Conservation (phyloP, 2,329 filamentous ascomycete genomes). For the Xylariales sp. region DNA sequence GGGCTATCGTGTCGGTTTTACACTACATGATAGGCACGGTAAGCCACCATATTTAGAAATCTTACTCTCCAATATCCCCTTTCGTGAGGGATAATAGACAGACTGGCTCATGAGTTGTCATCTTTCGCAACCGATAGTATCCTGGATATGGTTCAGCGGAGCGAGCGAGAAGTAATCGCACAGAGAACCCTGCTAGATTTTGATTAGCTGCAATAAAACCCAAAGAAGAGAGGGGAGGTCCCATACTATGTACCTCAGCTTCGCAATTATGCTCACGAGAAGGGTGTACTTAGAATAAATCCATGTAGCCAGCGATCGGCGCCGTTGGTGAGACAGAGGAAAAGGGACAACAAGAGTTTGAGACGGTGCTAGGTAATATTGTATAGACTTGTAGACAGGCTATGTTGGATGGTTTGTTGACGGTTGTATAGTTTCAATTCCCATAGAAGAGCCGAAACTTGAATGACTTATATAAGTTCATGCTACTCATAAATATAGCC, state of each 20-base stretch:
- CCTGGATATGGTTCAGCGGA: background rate
- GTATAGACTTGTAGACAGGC: background rate
- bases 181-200: conserved; percentile 11
- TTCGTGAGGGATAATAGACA: background rate
- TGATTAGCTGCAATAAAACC: conserved; percentile 16
- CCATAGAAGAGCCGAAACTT: background rate
- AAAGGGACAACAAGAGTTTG: background rate
- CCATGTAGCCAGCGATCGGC: background rate
- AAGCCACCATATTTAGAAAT: conserved; percentile 2
- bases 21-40: background rate
- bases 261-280: too few species aligned
- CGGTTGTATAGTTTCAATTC: background rate
- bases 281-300: background rate
- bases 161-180: background rate
- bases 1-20: background rate
- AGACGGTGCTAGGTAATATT: background rate
- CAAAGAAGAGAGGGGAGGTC: too few species aligned
- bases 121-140: background rate
- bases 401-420: background rate
- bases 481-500: background rate
- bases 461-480: conserved; percentile 9
- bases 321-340: background rate
- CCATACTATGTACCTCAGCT: too few species aligned
- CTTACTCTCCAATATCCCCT: background rate
- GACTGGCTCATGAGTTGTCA: background rate